Evolutionary conservation across 1,284 basidiomycete genomes (phyloP).

Genomic region (Moesziomyces sp.): DNA sequence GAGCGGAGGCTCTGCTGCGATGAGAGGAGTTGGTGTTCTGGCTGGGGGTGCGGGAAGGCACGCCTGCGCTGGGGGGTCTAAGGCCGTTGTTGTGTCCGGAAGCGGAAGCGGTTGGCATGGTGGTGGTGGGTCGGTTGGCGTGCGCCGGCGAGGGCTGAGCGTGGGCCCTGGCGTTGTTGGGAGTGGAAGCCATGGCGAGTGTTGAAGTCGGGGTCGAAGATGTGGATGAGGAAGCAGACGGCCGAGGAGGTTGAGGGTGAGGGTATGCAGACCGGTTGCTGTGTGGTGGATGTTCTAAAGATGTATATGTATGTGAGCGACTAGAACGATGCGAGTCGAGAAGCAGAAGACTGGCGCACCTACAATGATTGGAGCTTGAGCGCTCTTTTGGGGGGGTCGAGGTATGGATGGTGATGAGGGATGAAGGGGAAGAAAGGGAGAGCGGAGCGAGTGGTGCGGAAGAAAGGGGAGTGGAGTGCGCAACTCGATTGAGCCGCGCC

Average conservation of each 20-base stretch:
- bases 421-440: neutral
- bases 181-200: conserved; percentile 35
- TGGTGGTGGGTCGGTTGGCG: conserved; percentile 13
- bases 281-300: conserved; percentile 7
- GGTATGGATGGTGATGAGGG: conserved; percentile 1
- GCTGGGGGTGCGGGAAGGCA: conserved; percentile 24
- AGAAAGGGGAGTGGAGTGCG: neutral
- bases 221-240: neutral
- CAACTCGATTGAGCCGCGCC: no score
- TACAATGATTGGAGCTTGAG: neutral
- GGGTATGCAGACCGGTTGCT: conserved; percentile 25
- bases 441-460: neutral
- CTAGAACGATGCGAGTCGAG: no score
- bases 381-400: no score
- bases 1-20: conserved; percentile 31
- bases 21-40: conserved; percentile 27
- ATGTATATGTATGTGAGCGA: no score
- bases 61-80: conserved; percentile 22
- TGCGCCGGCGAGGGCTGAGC: conserved; percentile 35
- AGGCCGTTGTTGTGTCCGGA: conserved; percentile 20
- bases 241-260: conserved; percentile 5
- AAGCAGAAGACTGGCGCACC: neutral
- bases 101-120: conserved; percentile 17
- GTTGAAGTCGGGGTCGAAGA: conserved; percentile 1
- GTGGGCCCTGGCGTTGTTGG: conserved; percentile 20